These are phyloP conservation scores for Aspergillus calidoustus DNA, from an alignment of 2,329 filamentous ascomycete species.

Conservation along the genomic window DNA sequence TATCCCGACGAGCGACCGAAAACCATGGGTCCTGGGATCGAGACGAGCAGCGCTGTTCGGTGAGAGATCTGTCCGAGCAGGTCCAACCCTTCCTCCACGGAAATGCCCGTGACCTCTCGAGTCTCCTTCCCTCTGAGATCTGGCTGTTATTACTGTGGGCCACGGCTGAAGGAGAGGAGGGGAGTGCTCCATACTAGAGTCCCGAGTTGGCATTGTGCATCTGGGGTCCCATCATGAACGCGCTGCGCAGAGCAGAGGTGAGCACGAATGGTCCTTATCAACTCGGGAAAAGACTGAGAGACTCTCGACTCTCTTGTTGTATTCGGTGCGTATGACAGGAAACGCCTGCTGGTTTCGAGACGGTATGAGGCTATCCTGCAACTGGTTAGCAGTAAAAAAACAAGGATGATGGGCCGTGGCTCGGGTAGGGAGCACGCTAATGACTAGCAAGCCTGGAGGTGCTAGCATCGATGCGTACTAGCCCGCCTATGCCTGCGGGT, in stretches of 20 bases:
- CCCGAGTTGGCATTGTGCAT: constrained; percentile 19
- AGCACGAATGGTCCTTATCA: not conserved
- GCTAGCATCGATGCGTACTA: constrained; percentile 11
- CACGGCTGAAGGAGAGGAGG: constrained; percentile 3
- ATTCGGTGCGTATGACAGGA: constrained; percentile 10
- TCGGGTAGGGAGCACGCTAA: constrained; percentile 21
- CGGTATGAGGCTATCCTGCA: constrained; percentile 17
- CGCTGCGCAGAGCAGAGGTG: not conserved
- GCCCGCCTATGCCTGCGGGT: constrained; percentile 6
- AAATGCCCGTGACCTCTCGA: not conserved
- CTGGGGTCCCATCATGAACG: not conserved
- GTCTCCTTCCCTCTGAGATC: not conserved
- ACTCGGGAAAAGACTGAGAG: constrained; percentile 5
- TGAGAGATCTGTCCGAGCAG: not conserved
- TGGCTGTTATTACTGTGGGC: not conserved
- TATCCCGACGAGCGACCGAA: not conserved
- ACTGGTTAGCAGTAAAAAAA: constrained; percentile 21
- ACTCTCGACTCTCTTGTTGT: not conserved
- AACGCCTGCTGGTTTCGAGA: constrained; percentile 1
- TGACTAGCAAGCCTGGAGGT: not conserved
- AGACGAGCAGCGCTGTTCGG: not conserved
- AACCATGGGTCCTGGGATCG: not conserved
- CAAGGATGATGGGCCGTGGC: constrained; percentile 15
- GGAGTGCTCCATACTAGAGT: constrained; percentile 1
- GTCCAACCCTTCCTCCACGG: not conserved